A percentile compares a stretch with the other conserved stretches of the same genome.
Evolutionary conservation across 2,329 filamentous ascomycete species (phyloP).

Genomic region (Aspergillus amoenus): DNA sequence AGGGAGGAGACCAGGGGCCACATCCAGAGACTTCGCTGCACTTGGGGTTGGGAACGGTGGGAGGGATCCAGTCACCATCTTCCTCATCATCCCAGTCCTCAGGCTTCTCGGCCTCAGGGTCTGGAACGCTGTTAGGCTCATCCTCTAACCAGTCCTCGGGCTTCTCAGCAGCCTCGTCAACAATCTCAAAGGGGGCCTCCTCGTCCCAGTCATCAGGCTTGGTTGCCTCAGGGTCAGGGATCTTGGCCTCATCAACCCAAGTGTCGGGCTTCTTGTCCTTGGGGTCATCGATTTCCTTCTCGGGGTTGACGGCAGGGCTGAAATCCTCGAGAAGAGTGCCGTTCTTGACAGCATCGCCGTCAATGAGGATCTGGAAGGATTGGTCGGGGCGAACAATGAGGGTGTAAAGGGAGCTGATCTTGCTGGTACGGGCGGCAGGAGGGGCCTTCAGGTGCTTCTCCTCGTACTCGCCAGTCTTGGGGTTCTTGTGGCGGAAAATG

Average conservation of each 20-base stretch:
- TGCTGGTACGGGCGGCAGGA: slow-evolving; percentile 82
- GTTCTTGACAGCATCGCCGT: slow-evolving; percentile 83
- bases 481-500: slow-evolving; percentile 99
- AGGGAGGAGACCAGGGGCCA: slow-evolving; percentile 85
- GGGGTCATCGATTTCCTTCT: slow-evolving; percentile 89
- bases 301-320: slow-evolving; percentile 86
- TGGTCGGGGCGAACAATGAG: slow-evolving; percentile 96
- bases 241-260: slow-evolving; percentile 93
- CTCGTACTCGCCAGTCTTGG: slow-evolving; percentile 98
- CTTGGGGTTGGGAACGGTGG: slow-evolving; percentile 92
- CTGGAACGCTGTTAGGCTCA: slow-evolving; percentile 77
- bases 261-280: slow-evolving; percentile 91
- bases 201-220: slow-evolving; percentile 99
- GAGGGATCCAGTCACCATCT: slow-evolving; percentile 94
- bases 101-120: slow-evolving; percentile 95
- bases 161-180: slow-evolving; percentile 86
- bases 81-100: slow-evolving; percentile 99
- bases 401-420: slow-evolving; percentile 93
- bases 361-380: slow-evolving; percentile 88
- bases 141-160: slow-evolving; percentile 96
- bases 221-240: slow-evolving; percentile 84
- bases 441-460: slow-evolving; percentile 94
- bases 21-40: slow-evolving; percentile 91
- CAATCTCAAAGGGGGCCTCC: slow-evolving; percentile 93
- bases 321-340: slow-evolving; percentile 95